Base-by-base conservation (phyloP, 768 basidiomycete genomes). In the Phlebiopsis gigantea region DNA sequence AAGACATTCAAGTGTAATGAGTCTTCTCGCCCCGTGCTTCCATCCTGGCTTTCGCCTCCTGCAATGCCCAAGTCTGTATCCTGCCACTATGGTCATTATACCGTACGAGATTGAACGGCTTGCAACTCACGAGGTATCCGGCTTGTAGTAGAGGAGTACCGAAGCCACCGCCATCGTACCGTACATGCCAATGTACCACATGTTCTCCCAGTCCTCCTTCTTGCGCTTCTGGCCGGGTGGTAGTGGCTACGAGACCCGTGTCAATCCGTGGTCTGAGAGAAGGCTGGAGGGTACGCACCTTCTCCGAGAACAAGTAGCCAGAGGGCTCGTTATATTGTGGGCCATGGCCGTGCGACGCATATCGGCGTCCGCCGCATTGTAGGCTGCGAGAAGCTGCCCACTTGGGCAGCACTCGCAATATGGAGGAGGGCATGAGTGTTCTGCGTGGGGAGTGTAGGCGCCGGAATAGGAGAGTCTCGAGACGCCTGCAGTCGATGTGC, bases 121-220 rank as follows among this genome's bases (percentile, higher is more conserved):
- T 14, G 6, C 19, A 19, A 70, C 88, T 58, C 62, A 93, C 93
- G 88, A 93, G 17, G 90, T 93, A 68, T 96, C 91, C 2, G 93
- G 93, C 73, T 95, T 95, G 77, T 93, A 95, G 72, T 92, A 91
- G 24, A 93, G 72, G 68, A 90, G 74, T 29, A 94, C 81, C 9
- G 80, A 71, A 28, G 86, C 89, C 59, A 93, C 73, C 4, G 77
- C 82, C 82, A 97, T 87, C 12, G 83, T 76, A 30, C 94, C 94
- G 66, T 90, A 93, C 90, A 97, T 93, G 29, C 93, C 94, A 59
- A 84, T 69, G 66, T 91, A 90, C 88, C 92, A 97, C 41, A 90
- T 77, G 61, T 79, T 84, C 75, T 97, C 94, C 93, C 93, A 97
- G 22, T 86, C 82, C 69, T 95, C 91, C 69, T 87, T 88, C 68